phyloP scores from a whole-genome alignment of 441 rosid genomes.

The Brassica hybrid region DNA sequence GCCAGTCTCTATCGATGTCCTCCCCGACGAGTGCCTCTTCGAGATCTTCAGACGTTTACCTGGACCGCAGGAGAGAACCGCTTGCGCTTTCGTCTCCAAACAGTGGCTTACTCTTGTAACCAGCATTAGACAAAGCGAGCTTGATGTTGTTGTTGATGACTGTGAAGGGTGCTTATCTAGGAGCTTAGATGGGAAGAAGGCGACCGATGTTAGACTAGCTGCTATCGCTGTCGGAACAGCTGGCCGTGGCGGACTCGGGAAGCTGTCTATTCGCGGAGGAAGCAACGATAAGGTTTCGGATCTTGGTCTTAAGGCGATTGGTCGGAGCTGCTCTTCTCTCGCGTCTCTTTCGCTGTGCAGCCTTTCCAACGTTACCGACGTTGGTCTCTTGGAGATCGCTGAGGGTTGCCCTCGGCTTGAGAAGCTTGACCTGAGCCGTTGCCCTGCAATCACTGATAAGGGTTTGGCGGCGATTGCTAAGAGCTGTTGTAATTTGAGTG shows the following conservation, averaged over 20 bases:
- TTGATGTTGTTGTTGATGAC: conserved; percentile 47
- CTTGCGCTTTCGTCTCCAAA: conserved; percentile 82
- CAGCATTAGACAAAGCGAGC: conserved; percentile 65
- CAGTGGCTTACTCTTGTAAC: conserved; percentile 83
- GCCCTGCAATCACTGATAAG: conserved; percentile 71
- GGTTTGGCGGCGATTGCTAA: conserved; percentile 74
- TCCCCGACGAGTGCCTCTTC: conserved; percentile 95
- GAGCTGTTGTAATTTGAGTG: conserved; percentile 70
- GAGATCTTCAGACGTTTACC: conserved; percentile 80
- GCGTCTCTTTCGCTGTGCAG: conserved; percentile 78
- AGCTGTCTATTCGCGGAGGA: conserved; percentile 70
- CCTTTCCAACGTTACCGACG: conserved; percentile 63
- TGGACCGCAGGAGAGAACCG: conserved; percentile 72
- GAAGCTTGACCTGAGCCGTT: conserved; percentile 79
- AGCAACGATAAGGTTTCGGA: conserved; percentile 67
- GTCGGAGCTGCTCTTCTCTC: conserved; percentile 77
- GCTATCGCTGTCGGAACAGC: conserved; percentile 89
- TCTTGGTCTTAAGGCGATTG: conserved; percentile 70
- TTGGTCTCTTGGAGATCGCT: conserved; percentile 68
- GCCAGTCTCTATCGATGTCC: conserved; percentile 62
- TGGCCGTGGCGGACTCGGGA: conserved; percentile 78
- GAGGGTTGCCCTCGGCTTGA: conserved; percentile 68
- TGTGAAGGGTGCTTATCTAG: conserved; percentile 76
- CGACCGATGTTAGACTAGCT: conserved; percentile 89
- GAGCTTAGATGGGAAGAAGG: conserved; percentile 88